A percentile compares a stretch with the other conserved stretches of the same genome.
Conservation (phyloP, 257 asterid genomes). For the Solanum chaucha region DNA sequence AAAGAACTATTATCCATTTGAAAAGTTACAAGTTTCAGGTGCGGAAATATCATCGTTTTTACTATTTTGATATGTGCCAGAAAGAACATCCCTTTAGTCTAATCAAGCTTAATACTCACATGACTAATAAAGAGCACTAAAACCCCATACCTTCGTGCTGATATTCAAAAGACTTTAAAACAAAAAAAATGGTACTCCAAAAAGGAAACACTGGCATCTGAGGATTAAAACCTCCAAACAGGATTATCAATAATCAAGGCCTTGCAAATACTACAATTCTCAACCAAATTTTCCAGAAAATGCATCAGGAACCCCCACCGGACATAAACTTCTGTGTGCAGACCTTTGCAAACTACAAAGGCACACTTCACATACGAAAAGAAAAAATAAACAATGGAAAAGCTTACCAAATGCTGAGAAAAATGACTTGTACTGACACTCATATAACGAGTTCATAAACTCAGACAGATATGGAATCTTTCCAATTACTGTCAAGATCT, state of each 20-base stretch:
- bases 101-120: background rate
- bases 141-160: background rate
- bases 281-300: background rate
- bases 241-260: background rate
- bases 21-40: background rate
- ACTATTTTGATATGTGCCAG: background rate
- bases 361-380: background rate
- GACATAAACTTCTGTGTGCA: background rate
- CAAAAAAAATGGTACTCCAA: background rate
- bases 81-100: background rate
- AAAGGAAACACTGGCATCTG: background rate
- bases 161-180: background rate
- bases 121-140: background rate
- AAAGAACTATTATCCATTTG: background rate
- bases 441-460: conserved; percentile 70
- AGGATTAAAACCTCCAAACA: background rate
- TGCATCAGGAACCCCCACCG: background rate
- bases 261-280: background rate
- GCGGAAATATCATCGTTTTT: background rate
- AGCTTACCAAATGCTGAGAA: conserved; percentile 76
- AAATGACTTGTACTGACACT: conserved; percentile 76
- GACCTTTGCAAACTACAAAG: background rate
- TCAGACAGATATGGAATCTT: conserved; percentile 66
- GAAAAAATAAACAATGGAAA: background rate
- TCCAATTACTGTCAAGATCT: conserved; percentile 77